phyloP scores from a whole-genome alignment of 805 yeast species.

The Nakazawaea sp. region DNA sequence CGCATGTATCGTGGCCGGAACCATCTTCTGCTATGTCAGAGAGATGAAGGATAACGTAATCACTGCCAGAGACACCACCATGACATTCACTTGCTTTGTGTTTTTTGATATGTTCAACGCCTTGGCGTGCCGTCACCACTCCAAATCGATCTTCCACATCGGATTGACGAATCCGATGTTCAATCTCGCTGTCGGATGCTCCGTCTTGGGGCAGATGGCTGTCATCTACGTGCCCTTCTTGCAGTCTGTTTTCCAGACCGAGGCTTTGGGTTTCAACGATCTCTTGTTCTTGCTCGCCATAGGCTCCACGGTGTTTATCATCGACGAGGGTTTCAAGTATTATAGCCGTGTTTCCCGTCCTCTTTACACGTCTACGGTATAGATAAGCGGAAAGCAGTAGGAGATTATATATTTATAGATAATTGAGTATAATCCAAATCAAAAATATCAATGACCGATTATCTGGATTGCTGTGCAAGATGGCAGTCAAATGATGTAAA shows the following conservation, averaged over 20 bases:
- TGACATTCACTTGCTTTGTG: conserved; percentile 98
- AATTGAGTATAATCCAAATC: too few species aligned
- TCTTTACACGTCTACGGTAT: too few species aligned
- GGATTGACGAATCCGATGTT: conserved; percentile 87
- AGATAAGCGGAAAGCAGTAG: too few species aligned
- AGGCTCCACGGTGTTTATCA: conserved; percentile 77
- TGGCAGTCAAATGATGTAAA: too few species aligned
- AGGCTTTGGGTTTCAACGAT: conserved; percentile 71
- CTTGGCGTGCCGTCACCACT: conserved; percentile 80
- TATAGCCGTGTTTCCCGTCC: too few species aligned
- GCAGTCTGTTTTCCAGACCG: conserved; percentile 92
- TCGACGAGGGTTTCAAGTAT: conserved; percentile 76
- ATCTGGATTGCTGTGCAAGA: too few species aligned
- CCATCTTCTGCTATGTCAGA: conserved; percentile 75
- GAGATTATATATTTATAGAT: too few species aligned
- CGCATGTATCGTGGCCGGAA: conserved; percentile 70
- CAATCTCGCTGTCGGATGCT: conserved; percentile 85
- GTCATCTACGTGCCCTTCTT: conserved; percentile 92
- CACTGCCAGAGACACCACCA: conserved; percentile 94
- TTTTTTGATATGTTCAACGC: conserved; percentile 97
- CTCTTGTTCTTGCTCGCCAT: conserved; percentile 52
- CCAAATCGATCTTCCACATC: conserved; percentile 75
- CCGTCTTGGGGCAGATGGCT: conserved; percentile 83
- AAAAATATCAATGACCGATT: too few species aligned
- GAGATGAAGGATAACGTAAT: conserved; percentile 82